Evolutionary conservation across 108 stramenopile genomes (phyloP).

Genomic region (Nitzschia sp.): DNA sequence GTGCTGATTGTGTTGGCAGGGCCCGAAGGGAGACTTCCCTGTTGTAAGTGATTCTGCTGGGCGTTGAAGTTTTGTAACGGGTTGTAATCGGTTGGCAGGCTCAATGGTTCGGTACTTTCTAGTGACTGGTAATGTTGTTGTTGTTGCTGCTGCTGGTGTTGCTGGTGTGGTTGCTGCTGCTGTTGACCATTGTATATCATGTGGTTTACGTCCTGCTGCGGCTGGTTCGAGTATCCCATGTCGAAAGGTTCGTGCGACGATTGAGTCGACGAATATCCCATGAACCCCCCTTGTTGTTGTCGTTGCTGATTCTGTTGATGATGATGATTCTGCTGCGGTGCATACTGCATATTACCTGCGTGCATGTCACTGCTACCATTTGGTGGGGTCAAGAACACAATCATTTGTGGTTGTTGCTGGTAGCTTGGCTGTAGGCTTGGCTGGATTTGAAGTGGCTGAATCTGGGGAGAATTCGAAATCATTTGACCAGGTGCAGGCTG

Average conservation of each 20-base stretch:
- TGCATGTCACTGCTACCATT: not conserved
- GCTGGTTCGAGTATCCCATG: not conserved
- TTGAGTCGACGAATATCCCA: too few species aligned
- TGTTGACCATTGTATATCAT: not conserved
- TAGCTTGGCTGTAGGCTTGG: constrained; percentile 3
- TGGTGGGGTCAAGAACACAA: not conserved
- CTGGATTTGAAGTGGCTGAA: constrained; percentile 20
- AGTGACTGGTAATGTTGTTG: not conserved
- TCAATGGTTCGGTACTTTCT: not conserved
- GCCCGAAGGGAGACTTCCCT: not conserved
- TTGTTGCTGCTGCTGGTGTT: constrained; percentile 8
- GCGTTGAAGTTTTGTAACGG: not conserved
- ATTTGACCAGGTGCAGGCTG: not conserved
- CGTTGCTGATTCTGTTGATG: not conserved
- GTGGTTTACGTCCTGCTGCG: not conserved
- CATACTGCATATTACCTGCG: not conserved
- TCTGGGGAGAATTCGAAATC: not conserved
- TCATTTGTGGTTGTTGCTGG: constrained; percentile 13
- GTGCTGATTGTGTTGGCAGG: constrained; percentile 17
- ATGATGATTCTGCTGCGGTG: constrained; percentile 14
- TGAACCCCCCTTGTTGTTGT: not conserved
- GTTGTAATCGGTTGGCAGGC: not conserved
- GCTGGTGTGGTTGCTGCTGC: constrained; percentile 6
- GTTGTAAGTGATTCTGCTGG: not conserved
- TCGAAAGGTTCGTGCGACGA: too few species aligned